phyloP scores from a whole-genome alignment of 2,329 filamentous ascomycete species.

The Aspergillaceae sp. region DNA sequence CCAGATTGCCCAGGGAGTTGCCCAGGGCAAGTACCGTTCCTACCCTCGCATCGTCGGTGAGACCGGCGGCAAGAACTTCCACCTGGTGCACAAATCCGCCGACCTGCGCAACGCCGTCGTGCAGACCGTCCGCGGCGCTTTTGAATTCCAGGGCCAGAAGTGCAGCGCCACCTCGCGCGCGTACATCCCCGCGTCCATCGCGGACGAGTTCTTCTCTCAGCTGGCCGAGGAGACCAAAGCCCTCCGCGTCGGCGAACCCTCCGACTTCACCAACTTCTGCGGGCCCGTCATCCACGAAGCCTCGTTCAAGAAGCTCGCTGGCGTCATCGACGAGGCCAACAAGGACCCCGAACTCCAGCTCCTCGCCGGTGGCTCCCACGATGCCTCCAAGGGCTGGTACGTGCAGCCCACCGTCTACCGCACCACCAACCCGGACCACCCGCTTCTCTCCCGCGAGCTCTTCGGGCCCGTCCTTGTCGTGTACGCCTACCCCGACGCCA shows the following conservation, averaged over 20 bases:
- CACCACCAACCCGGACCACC: constrained; percentile 64
- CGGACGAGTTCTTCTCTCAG: constrained; percentile 60
- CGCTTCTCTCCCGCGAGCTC: constrained; percentile 66
- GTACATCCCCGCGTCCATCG: constrained; percentile 69
- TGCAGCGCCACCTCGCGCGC: constrained; percentile 75
- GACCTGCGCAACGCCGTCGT: constrained; percentile 70
- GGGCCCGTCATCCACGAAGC: constrained; percentile 77
- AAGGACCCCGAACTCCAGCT: constrained; percentile 63
- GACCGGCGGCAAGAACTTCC: constrained; percentile 92
- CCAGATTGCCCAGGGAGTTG: constrained; percentile 71
- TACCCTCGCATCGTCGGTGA: constrained; percentile 88
- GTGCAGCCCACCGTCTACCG: constrained; percentile 76
- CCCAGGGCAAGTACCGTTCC: constrained; percentile 69
- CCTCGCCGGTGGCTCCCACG: constrained; percentile 66
- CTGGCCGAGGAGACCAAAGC: constrained; percentile 60
- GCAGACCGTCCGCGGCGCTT: constrained; percentile 77
- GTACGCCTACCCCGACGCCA: constrained; percentile 68
- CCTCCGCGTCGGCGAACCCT: constrained; percentile 62
- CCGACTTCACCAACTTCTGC: constrained; percentile 68
- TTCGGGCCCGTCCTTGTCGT: constrained; percentile 70
- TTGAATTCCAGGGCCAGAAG: constrained; percentile 88
- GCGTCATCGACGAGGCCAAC: constrained; percentile 72
- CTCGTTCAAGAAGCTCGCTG: constrained; percentile 71
- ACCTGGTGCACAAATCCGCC: constrained; percentile 68
- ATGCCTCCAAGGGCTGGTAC: constrained; percentile 71